Percentiles rank a stretch among this genome's conserved stretches.
These are phyloP conservation scores for Rosa multiflora DNA, from an alignment of 306 rosid species.

Conservation along the genomic window DNA sequence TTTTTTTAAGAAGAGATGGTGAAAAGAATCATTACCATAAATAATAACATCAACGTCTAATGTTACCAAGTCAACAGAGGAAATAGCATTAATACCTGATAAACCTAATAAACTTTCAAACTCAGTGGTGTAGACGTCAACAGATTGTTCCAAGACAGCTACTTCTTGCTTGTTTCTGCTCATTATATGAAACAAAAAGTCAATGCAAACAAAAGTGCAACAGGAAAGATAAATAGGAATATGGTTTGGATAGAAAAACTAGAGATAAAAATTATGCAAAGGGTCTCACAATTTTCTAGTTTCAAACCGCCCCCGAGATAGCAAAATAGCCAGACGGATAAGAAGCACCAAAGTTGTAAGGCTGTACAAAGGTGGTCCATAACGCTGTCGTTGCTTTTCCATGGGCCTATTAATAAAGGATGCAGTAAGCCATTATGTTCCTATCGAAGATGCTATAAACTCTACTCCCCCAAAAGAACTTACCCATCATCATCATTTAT, in stretches of 20 bases:
- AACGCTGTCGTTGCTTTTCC: slow-evolving; percentile 97
- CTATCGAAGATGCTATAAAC: neutral
- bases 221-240: neutral
- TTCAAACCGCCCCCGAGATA: slow-evolving; percentile 70
- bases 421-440: neutral
- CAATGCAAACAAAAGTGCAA: slow-evolving; percentile 4
- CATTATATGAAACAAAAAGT: slow-evolving; percentile 28
- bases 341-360: slow-evolving; percentile 72
- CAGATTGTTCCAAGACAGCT: slow-evolving; percentile 65
- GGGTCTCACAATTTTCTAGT: slow-evolving; percentile 61
- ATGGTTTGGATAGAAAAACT: slow-evolving; percentile 2
- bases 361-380: slow-evolving; percentile 86
- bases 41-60: neutral
- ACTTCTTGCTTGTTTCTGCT: slow-evolving; percentile 56
- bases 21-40: neutral
- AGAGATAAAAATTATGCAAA: slow-evolving; percentile 12
- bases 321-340: slow-evolving; percentile 61
- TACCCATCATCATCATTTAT: slow-evolving; percentile 98
- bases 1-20: neutral
- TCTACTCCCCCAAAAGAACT: slow-evolving; percentile 15
- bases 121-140: slow-evolving; percentile 69
- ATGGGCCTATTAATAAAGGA: slow-evolving; percentile 66
- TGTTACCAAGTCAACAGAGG: neutral
- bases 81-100: slow-evolving; percentile 55
- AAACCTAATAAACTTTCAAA: slow-evolving; percentile 69